Base-by-base conservation (phyloP, 305 asterid genomes). In the Solanum hybrid region DNA sequence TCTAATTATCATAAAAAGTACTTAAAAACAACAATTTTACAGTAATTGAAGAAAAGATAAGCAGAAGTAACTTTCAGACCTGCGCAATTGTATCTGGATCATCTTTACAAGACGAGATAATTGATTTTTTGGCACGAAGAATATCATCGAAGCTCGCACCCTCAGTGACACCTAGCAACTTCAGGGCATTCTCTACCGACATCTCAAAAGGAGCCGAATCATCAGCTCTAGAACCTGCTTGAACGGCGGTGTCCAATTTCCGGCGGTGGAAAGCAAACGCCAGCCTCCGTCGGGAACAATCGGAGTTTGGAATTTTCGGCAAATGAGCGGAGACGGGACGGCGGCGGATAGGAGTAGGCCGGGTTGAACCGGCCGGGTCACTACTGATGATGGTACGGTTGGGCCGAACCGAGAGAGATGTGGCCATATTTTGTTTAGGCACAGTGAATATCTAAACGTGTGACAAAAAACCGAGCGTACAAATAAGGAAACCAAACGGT, bases 121-220 rank as follows among this genome's bases (percentile, higher is more conserved):
- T 93, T 16, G 97, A 95, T 51, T 95, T 96, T 95, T 95, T 97
- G 16, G 99, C 99, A 39, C 98, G 93, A 86, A 97, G 96, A 91
- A 97, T 95, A 89, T 97, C 99, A 42, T 97, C 99, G 86, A 97
- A 97, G 9, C 98, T 94, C 12, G 99, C 98, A 14, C 99, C 99
- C 89, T 96, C 98, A 1, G 98, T 92, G 5, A 97, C 96, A 42
- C 99, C 99, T 91, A 97, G 89, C 35, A 97, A 91, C 90, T 95
- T 95, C 90, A 97, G 93, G 31, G 99, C 99, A 93, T 89, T 97
- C 95, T 97, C 99, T 88, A 97, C 93, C 10, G 99, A 95, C 99
- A 97, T 97, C 95, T 97, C 99, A 90, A 90, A 97, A 73, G 97
- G 94, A 91, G 94, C 98, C n/a, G 98, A 94, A 91, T 97, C 99